Evolutionary conservation across 106 monocot genomes (phyloP).

Genomic region (Iris macrosiphon): DNA sequence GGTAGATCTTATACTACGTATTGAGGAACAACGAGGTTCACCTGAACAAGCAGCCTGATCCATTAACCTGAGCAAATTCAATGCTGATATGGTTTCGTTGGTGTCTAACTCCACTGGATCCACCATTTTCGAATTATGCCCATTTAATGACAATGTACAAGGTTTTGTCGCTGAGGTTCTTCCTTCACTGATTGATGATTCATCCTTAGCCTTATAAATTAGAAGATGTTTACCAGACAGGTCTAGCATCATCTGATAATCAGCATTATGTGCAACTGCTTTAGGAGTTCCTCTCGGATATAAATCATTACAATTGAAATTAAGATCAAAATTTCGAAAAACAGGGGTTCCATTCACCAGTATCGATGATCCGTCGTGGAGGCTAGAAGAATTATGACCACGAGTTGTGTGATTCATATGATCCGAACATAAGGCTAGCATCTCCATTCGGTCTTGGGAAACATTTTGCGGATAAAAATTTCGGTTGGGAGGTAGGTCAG

Average conservation of each 20-base stretch:
- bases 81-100: conserved; percentile 51
- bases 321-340: not conserved
- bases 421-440: conserved; percentile 5
- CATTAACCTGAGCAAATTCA: conserved; percentile 76
- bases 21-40: conserved; percentile 4
- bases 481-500: not conserved
- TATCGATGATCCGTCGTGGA: not conserved
- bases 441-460: not conserved
- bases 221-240: not conserved
- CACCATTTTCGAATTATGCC: not conserved
- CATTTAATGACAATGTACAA: conserved; percentile 8
- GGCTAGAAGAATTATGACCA: conserved; percentile 9
- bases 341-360: not conserved
- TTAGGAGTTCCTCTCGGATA: not conserved
- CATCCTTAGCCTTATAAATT: conserved; percentile 1
- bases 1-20: not conserved
- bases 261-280: not conserved
- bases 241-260: not conserved
- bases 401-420: conserved; percentile 1
- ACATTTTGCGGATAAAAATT: conserved; percentile 13
- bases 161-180: conserved; percentile 4
- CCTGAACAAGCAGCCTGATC: conserved; percentile 36
- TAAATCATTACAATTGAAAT: not conserved
- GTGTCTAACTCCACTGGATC: conserved; percentile 13
- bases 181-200: not conserved